Conservation (phyloP, 305 asterid genomes). For the Salvia sclarea region DNA sequence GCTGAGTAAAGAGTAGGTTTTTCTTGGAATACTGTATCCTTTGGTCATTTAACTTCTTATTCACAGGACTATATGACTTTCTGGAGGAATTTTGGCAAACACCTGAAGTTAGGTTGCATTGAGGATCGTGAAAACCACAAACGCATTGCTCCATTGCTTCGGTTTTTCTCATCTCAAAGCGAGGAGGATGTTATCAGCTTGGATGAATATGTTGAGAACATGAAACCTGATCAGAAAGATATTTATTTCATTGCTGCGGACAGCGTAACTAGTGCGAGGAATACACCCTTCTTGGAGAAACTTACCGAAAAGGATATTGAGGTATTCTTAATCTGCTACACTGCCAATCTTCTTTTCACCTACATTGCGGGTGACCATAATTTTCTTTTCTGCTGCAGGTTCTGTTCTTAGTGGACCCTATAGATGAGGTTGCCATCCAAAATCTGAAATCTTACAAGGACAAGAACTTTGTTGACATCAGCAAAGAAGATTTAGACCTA, state of each 20-base stretch:
- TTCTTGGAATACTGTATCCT: conserved; percentile 2
- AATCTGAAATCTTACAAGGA: conserved; percentile 85
- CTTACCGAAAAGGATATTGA: conserved; percentile 86
- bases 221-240: conserved; percentile 90
- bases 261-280: conserved; percentile 86
- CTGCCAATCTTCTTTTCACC: not conserved
- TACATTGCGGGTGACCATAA: conserved; percentile 3
- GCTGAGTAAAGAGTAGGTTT: conserved; percentile 1
- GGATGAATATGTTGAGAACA: conserved; percentile 92
- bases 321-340: conserved; percentile 45
- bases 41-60: conserved; percentile 20
- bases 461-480: conserved; percentile 84
- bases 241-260: conserved; percentile 90
- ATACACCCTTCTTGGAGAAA: conserved; percentile 93
- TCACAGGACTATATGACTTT: conserved; percentile 83
- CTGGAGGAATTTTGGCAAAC: conserved; percentile 93
- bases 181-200: conserved; percentile 80
- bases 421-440: conserved; percentile 92
- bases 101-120: conserved; percentile 88
- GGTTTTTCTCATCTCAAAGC: conserved; percentile 93
- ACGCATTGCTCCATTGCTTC: conserved; percentile 87
- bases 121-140: conserved; percentile 98
- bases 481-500: conserved; percentile 92
- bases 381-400: conserved; percentile 51
- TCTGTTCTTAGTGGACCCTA: conserved; percentile 88